A percentile compares a stretch with the other conserved stretches of the same genome.
phyloP scores from a whole-genome alignment of 306 rosid species.

The Trifolium repens region DNA sequence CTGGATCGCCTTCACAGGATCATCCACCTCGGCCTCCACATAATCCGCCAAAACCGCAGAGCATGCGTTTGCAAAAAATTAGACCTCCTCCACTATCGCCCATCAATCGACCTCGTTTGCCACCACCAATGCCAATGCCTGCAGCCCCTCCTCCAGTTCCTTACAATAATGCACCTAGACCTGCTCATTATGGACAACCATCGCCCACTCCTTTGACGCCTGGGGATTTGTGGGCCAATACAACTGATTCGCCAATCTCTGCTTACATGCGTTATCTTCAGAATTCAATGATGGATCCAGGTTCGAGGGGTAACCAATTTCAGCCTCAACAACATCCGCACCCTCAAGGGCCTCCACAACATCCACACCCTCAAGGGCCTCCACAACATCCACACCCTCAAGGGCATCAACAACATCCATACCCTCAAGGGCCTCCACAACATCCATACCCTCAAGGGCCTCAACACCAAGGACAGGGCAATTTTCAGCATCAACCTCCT shows the following conservation, averaged over 20 bases:
- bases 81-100: slow-evolving; percentile 92
- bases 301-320: slow-evolving; percentile 55
- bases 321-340: slow-evolving; percentile 42
- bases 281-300: slow-evolving; percentile 67
- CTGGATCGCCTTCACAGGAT: slow-evolving; percentile 93
- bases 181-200: slow-evolving; percentile 69
- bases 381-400: slow-evolving; percentile 30
- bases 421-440: slow-evolving; percentile 3
- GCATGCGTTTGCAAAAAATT: slow-evolving; percentile 80
- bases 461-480: slow-evolving; percentile 53
- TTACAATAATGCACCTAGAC: slow-evolving; percentile 60
- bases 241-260: slow-evolving; percentile 86
- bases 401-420: slow-evolving; percentile 19
- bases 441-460: slow-evolving; percentile 19
- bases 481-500: slow-evolving; percentile 47
- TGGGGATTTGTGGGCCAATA: slow-evolving; percentile 64
- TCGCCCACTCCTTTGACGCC: slow-evolving; percentile 52
- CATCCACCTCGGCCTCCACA: slow-evolving; percentile 76
- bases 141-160: slow-evolving; percentile 60
- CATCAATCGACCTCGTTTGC: slow-evolving; percentile 60
- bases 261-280: slow-evolving; percentile 96
- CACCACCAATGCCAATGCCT: slow-evolving; percentile 57
- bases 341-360: slow-evolving; percentile 17
- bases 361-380: background rate
- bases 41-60: slow-evolving; percentile 81